Evolutionary conservation across 2,329 filamentous ascomycete genomes (phyloP), one percentile per base, ranked within the genome.

Genomic region (Stylonectria norvegica): DNA sequence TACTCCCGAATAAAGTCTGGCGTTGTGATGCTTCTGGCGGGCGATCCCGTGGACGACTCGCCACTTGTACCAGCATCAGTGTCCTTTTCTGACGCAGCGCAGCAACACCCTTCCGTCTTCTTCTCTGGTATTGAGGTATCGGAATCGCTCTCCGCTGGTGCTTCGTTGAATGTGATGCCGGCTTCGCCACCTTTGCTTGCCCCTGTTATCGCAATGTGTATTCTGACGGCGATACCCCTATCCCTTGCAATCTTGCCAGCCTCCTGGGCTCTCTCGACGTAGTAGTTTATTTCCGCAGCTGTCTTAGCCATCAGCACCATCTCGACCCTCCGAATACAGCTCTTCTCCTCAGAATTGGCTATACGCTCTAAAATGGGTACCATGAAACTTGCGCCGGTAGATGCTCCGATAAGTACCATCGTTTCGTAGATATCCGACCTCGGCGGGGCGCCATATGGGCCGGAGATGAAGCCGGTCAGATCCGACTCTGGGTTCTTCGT

Each of bases 341-440:
- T 68, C 3, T 61, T 61, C 2, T 42, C 48, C 8, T 61, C 61
- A 0, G 64, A 57, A 20, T 67, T 64, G 2, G 78, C 65, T 2
- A 79, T 64, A 45, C 69, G 72, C 49, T 82, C 78, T 1, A 82
- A 63, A 3, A 82, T 76, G 0, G 78, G 78, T 5, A 82, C 59
- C 2, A 75, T 78, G 40, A 78, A 82, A 4, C 78, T 81, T 2
- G 78, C 74, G n/a, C 79, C 79, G 0, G 79, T 83, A 1, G 78
- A 82, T 1, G 78, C 78, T 0, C 77, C 78, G 29, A 82, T 74
- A 4, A 83, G 64, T 4, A 83, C 63, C 30, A 82, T 58, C 0
- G 76, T 78, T 58, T 82, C 79, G 55, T 75, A 82, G 0, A 74
- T 65, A 34, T 79, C 68, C 74, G 76, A 80, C 4, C 67, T 64